Evolutionary conservation across 208 protist species (phyloP), one percentile per base, ranked within the genome.

Genomic region (Leishmania braziliensis): DNA sequence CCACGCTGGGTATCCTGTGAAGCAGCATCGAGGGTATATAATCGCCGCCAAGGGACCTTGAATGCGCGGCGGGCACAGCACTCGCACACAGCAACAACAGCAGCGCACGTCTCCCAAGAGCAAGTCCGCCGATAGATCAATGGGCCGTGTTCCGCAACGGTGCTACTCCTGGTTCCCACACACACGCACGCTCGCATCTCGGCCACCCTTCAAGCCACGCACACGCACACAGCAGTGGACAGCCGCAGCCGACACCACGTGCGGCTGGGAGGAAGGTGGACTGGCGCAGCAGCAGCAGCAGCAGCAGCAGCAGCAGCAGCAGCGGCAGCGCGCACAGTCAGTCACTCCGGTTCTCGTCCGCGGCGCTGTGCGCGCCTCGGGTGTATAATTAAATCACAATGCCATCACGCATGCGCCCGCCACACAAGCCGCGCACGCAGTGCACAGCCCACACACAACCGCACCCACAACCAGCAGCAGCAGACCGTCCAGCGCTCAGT

Each of bases 71-170:
- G 63, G 63, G n/a, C 63, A 43, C 36, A 54, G 51, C 63, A 29
- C 29, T 69, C 63, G 36, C 63, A 69, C 54, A 63, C 74, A 66
- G 62, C 26, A 68, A 74, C 16, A 60, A 29, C 46, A 62, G 12
- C 20, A 51, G 5, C 33, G 48, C 60, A 62, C n/a, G 62, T 80
- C 77, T 80, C 77, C 77, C 77, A 75, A 75, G 77, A 80, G 77
- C 77, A 80, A 80, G 77, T 81, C 65, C 77, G 77, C 68, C 77
- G 77, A 81, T 75, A 75, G 77, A 81, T 81, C 77, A 81, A 81
- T 75, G 77, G 70, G 68, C 4, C 68, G 36, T 81, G 77, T 75
- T 81, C 77, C 77, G 77, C 77, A 81, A 81, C 77, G 77, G 77
- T 81, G 77, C 77, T 81, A 81, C 77, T 81, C 77, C 77, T 75